Evolutionary conservation across 192 early-diverging fungal genomes (phyloP), one percentile per base, ranked within the genome.

Genomic region (Oehlia diaphana): DNA sequence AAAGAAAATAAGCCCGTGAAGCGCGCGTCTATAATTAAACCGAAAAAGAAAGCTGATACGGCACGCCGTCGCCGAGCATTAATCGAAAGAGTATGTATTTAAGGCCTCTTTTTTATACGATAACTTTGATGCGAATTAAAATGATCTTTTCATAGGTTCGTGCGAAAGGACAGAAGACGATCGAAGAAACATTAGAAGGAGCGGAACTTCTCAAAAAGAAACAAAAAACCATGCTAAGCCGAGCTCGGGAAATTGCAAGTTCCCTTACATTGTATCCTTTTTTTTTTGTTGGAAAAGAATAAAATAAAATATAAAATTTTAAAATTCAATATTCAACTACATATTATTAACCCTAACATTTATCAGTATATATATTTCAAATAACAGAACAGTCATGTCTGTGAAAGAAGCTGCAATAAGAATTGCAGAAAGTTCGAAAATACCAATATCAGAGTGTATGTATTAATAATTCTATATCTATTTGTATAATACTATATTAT

Each of bases 231-330:
- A 70, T 70, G 68, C 9, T 44, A 13, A 70, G 35, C 19, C 68
- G 68, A 5, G 9, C 37, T 39, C 35, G 33, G 9, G 35, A 42
- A 10, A 70, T 70, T 33, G 37, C 37, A 70, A 21, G 44, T 21
- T 70, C 68, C 2, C 33, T 70, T n/a, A n/a, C 68, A 21, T 70
- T 70, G 68, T 70, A 70, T 70, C 35, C 37, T 70, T 23, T 70
- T 58, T 44, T n/a, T 39, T 39, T 31, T 31, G 16, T 2, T 3
- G 44, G n/a, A 35, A 4, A 3, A 37, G 31, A 31, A 31, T 31
- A 37, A 37, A 37, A 37, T 37, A 37, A 37, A 37, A 37, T 37
- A 5, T 37, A 3, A n/a, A 21, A 13, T 21, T 37, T 37, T 37
- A 3, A n/a, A 21, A 13, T 21, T 65, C 7, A 31, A 28, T 28